phyloP scores from a whole-genome alignment of 176 grass and related monocot genomes.

The Melocanna baccifera region DNA sequence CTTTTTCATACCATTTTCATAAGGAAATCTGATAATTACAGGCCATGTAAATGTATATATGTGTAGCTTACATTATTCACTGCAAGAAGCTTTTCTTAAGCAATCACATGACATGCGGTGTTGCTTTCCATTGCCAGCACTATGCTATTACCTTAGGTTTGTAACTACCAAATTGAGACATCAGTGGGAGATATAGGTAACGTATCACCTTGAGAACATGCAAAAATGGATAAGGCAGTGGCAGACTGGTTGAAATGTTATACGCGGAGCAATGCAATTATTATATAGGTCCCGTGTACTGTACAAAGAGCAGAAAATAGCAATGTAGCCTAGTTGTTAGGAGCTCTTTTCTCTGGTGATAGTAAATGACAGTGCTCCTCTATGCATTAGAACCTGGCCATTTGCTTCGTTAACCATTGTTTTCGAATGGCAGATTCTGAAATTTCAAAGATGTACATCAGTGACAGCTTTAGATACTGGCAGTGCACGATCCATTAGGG shows the following conservation, averaged over 20 bases:
- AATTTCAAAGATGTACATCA: conserved; percentile 25
- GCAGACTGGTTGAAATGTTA: background rate
- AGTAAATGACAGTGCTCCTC: conserved; percentile 5
- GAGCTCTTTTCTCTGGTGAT: background rate
- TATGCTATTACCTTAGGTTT: background rate
- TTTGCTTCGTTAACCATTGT: conserved; percentile 30
- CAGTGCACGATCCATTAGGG: conserved; percentile 2
- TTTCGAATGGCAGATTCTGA: conserved; percentile 38
- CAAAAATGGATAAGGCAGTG: conserved; percentile 14
- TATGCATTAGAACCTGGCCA: background rate
- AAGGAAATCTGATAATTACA: background rate
- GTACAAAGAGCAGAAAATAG: background rate
- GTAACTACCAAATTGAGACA: conserved; percentile 6
- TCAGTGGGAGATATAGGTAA: background rate
- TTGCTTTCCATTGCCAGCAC: background rate
- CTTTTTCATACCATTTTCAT: conserved; percentile 3
- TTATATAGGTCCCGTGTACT: background rate
- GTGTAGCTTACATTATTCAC: background rate
- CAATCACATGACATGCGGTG: background rate
- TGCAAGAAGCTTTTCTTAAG: background rate
- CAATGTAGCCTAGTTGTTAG: background rate
- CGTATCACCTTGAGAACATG: background rate
- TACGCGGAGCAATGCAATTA: conserved; percentile 8
- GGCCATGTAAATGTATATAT: background rate
- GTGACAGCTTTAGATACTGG: conserved; percentile 22